Percentiles rank a stretch among this genome's conserved stretches.
phyloP scores from a whole-genome alignment of 805 yeast genomes.

The Kazachstania martiniae region DNA sequence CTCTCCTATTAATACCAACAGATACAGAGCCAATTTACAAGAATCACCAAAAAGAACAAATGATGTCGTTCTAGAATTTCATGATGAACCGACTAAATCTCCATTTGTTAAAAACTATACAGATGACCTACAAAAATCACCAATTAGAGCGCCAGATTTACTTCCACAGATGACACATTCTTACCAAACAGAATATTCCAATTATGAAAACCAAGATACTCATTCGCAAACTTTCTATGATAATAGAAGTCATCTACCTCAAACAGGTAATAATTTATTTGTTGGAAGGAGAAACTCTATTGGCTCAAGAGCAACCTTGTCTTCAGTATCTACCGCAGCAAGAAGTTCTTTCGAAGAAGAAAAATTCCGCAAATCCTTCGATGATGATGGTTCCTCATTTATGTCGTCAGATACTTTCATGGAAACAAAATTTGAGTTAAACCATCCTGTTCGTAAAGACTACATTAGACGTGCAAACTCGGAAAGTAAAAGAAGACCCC shows the following conservation, averaged over 20 bases:
- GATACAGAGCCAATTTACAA: conserved; percentile 55
- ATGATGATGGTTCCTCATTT: conserved; percentile 23
- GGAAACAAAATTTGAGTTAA: conserved; percentile 28
- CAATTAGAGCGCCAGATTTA: conserved; percentile 4
- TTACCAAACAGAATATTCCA: conserved; percentile 24
- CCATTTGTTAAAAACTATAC: conserved; percentile 2
- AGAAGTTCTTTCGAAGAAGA: conserved; percentile 18
- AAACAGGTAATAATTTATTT: no score
- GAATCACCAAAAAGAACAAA: conserved; percentile 63
- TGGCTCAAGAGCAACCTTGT: conserved; percentile 12
- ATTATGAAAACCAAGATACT: conserved; percentile 6
- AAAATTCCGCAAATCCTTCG: conserved; percentile 47
- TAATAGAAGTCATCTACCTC: conserved; percentile 1
- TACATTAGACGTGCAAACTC: conserved; percentile 48
- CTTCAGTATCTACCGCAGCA: conserved; percentile 20
- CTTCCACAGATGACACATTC: conserved; percentile 3
- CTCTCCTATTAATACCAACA: conserved; percentile 36
- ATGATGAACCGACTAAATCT: conserved; percentile 15
- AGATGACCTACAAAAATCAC: conserved; percentile 6
- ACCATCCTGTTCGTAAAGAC: conserved; percentile 26
- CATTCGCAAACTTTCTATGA: conserved; percentile 2
- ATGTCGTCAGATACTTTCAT: conserved; percentile 26
- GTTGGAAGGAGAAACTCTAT: conserved; percentile 17
- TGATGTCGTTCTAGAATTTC: conserved; percentile 39
- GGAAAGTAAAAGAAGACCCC: conserved; percentile 54